Evolutionary conservation across 1,284 basidiomycete species (phyloP), one percentile per base, ranked within the genome.

Genomic region (Sporisorium graminicola): DNA sequence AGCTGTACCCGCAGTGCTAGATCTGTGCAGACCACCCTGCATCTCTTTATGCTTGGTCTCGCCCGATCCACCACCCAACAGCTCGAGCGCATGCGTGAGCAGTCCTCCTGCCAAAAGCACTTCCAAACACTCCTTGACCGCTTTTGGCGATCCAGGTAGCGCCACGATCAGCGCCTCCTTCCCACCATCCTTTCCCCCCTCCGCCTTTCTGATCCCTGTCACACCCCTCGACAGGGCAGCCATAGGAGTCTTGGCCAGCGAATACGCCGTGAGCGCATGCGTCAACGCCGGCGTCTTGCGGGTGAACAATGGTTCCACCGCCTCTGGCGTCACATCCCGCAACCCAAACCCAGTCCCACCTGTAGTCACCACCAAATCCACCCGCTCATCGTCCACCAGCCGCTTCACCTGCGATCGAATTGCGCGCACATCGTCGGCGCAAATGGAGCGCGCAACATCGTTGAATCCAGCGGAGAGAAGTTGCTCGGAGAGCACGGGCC

Each of bases 311-410:
- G 91, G 89, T 13, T 87, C 86, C 52, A 95, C 88, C 0, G 93
- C 92, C 88, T 95, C 93, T 43, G 93, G 93, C 6, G 93, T 95
- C 42, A 88, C 86, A 85, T 95, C 94, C 65, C 91, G 87, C 35
- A 89, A 87, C 2, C 93, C 92, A 81, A 94, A 94, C 5, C 94
- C 94, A 0, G 94, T 95, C 2, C 94, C 94, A 12, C 94, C 94
- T 0, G 92, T 92, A 5, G 93, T 93, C 65, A 95, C 87, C 26
- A 82, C 65, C 24, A 82, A 55, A 6, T 74, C 56, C 7, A 75
- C 29, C 0, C 26, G 29, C 5, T 51, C 26, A 3, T 52, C 31
- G 16, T 81, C 79, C 6, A 62, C 27, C 60, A 78, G 26, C 2
- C 31, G 14, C 5, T 26, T 14, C 1, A 75, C 60, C 1, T 29